A percentile compares a stretch with the other conserved stretches of the same genome.
These are phyloP conservation scores for Sclerospora graminicola DNA, from an alignment of 352 stramenopile species.

Conservation along the genomic window DNA sequence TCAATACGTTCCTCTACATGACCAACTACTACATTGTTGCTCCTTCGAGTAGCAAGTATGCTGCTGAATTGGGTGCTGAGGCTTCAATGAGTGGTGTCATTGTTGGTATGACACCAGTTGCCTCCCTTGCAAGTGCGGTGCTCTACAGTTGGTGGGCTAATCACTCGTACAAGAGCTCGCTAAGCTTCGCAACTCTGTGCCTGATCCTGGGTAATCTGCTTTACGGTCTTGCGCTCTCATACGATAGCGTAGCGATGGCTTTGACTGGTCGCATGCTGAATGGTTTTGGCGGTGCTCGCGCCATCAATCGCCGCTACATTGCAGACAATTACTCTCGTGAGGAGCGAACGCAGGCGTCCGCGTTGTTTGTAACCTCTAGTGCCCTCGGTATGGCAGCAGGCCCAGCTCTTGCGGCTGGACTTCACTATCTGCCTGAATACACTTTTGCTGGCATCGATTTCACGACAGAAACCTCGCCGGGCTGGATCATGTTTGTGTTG, in stretches of 20 bases:
- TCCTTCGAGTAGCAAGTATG: constrained; percentile 90
- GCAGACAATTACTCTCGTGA: constrained; percentile 83
- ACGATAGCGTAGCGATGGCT: constrained; percentile 79
- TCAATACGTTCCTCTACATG: constrained; percentile 95
- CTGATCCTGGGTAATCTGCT: constrained; percentile 83
- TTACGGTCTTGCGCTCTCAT: constrained; percentile 74
- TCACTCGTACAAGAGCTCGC: constrained; percentile 75
- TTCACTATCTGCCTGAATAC: constrained; percentile 73
- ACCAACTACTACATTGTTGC: constrained; percentile 98
- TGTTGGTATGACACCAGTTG: constrained; percentile 94
- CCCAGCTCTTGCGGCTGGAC: constrained; percentile 54
- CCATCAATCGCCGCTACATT: constrained; percentile 88
- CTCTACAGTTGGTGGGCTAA: constrained; percentile 94
- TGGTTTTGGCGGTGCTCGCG: constrained; percentile 86
- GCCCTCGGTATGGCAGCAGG: constrained; percentile 89
- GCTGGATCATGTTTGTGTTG: constrained; percentile 83
- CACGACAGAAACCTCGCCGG: constrained; percentile 84
- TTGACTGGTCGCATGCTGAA: constrained; percentile 87
- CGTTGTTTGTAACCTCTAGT: constrained; percentile 88
- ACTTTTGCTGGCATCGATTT: constrained; percentile 43
- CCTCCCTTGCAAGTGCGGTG: constrained; percentile 89
- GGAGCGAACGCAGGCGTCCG: constrained; percentile 87
- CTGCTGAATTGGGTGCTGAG: constrained; percentile 78
- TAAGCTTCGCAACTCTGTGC: constrained; percentile 78
- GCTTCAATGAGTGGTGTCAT: constrained; percentile 89